phyloP scores from a whole-genome alignment of 1,284 basidiomycete species.

The Erythrobasidium hasegawianum region DNA sequence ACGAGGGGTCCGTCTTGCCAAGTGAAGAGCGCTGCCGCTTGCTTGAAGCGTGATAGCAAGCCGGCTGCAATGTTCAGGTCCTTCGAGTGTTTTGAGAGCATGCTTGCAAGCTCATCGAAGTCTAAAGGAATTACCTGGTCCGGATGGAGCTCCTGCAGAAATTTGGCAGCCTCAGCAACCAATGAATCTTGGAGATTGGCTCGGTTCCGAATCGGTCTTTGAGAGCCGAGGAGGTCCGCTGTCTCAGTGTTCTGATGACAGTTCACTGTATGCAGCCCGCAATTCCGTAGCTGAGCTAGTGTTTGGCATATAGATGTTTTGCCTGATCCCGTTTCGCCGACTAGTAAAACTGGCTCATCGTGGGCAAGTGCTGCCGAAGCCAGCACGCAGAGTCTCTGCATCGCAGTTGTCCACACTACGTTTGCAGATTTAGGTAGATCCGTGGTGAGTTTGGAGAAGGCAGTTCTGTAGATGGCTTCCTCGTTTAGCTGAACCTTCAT shows the following conservation, averaged over 20 bases:
- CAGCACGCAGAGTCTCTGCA: constrained; percentile 83
- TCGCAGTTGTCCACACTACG: constrained; percentile 86
- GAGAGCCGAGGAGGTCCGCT: constrained; percentile 89
- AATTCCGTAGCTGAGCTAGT: constrained; percentile 65
- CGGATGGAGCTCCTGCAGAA: constrained; percentile 36
- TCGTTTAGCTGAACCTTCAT: constrained; percentile 86
- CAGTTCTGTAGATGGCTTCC: constrained; percentile 59
- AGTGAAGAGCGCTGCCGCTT: constrained; percentile 74
- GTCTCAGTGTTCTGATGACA: constrained; percentile 99
- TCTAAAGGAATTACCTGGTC: constrained; percentile 10
- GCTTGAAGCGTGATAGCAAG: constrained; percentile 53
- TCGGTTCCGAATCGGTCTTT: constrained; percentile 87
- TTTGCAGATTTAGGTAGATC: constrained; percentile 45
- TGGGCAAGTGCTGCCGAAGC: constrained; percentile 77
- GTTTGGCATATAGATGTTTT: constrained; percentile 97
- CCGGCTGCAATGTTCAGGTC: constrained; percentile 42
- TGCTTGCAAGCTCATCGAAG: constrained; percentile 36
- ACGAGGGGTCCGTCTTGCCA: constrained; percentile 96
- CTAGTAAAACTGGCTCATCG: constrained; percentile 94
- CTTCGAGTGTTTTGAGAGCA: constrained; percentile 6
- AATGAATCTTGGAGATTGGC: constrained; percentile 51
- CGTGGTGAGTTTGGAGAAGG: constrained; percentile 54
- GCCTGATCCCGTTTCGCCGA: constrained; percentile 95
- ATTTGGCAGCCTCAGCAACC: constrained; percentile 44
- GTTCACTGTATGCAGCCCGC: constrained; percentile 72